phyloP scores from a whole-genome alignment of 495 filamentous ascomycete genomes.

The Usnea hakonensis region DNA sequence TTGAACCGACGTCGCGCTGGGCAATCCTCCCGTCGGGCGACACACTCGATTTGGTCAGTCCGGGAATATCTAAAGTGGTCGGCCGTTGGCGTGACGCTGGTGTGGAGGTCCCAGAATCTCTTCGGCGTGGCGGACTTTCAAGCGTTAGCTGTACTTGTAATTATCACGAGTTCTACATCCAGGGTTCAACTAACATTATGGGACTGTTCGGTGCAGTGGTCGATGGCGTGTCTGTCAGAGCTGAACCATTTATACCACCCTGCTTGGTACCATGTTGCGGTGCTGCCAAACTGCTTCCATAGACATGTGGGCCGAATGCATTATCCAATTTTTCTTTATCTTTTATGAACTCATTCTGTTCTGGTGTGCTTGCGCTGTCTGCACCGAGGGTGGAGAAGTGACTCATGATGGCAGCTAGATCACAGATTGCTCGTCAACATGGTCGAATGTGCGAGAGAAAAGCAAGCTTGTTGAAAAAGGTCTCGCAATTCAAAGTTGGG shows the following conservation, averaged over 20 bases:
- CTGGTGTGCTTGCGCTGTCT: constrained; percentile 20
- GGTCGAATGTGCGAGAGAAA: neutral
- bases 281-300: constrained; percentile 12
- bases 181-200: constrained; percentile 49
- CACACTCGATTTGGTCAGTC: constrained; percentile 84
- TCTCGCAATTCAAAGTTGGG: neutral
- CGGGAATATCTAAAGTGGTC: constrained; percentile 78
- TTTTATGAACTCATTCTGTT: constrained; percentile 9
- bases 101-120: constrained; percentile 54
- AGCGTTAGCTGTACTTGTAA: constrained; percentile 15
- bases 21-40: constrained; percentile 93
- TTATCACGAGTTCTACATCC: neutral
- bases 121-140: constrained; percentile 44
- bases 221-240: constrained; percentile 60
- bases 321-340: constrained; percentile 2
- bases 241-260: constrained; percentile 41
- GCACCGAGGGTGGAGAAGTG: constrained; percentile 24
- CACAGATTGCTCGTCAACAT: neutral
- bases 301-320: neutral
- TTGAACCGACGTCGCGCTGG: constrained; percentile 84
- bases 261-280: constrained; percentile 8
- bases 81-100: constrained; percentile 59
- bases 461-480: neutral
- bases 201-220: constrained; percentile 64
- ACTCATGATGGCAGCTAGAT: constrained; percentile 48